Percentiles rank a stretch among this genome's conserved stretches.
phyloP scores from a whole-genome alignment of 169 alveolate species.

The Perkinsus marinus region DNA sequence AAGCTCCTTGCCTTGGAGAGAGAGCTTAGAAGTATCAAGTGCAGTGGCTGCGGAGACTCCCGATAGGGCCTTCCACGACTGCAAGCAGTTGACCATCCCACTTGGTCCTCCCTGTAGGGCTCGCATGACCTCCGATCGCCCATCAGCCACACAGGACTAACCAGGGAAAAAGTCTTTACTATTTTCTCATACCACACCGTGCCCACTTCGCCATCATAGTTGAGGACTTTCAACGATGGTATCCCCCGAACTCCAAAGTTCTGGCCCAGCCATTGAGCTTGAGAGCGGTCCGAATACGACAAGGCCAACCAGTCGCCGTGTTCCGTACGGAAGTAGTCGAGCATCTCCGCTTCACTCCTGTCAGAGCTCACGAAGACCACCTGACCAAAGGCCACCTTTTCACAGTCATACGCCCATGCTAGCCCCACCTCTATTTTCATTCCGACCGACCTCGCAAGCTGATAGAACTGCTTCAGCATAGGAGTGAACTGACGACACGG shows the following conservation, averaged over 20 bases:
- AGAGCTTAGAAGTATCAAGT: not conserved
- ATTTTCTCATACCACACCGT: not conserved
- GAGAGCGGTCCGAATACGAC: not conserved
- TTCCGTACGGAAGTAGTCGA: not conserved
- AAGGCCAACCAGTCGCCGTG: not conserved
- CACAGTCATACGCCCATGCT: not conserved
- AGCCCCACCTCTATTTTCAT: constrained; percentile 11
- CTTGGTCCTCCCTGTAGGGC: not conserved
- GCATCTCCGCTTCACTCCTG: not conserved
- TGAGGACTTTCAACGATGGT: not conserved
- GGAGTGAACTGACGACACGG: constrained; percentile 59
- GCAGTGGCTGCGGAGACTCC: not conserved
- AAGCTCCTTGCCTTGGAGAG: not conserved
- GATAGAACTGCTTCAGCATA: constrained; percentile 40
- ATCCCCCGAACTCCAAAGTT: not conserved
- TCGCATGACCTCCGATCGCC: not conserved
- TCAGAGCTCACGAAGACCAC: not conserved
- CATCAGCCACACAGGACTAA: not conserved
- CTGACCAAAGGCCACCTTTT: not conserved
- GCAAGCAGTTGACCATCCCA: not conserved
- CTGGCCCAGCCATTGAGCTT: not conserved
- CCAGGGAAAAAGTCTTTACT: not conserved
- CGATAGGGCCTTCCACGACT: not conserved
- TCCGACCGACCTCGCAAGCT: not conserved
- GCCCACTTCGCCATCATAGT: not conserved